These are phyloP conservation scores for Cytospora paraplurivora DNA, from an alignment of 2,329 filamentous ascomycete species.

Conservation along the genomic window DNA sequence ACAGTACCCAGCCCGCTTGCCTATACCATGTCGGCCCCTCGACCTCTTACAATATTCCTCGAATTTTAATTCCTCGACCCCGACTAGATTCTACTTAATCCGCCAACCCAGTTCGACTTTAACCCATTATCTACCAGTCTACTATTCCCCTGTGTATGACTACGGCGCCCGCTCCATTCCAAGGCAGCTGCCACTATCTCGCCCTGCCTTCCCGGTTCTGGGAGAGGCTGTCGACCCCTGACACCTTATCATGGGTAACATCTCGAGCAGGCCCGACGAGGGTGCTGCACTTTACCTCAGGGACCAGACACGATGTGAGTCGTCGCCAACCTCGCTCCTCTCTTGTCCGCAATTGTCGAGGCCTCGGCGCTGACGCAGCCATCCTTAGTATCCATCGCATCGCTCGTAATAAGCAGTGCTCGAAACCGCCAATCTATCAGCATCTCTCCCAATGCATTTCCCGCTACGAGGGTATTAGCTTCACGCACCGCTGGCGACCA, in stretches of 20 bases:
- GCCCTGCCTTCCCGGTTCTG: constrained; percentile 27
- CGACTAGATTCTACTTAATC: constrained; percentile 5
- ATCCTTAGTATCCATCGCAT: constrained; percentile 78
- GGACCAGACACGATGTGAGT: constrained; percentile 88
- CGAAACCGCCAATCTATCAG: constrained; percentile 76
- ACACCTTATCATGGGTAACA: constrained; percentile 77
- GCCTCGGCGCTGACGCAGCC: constrained; percentile 29
- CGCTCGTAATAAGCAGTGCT: constrained; percentile 77
- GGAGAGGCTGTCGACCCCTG: constrained; percentile 35
- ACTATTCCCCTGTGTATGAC: constrained; percentile 20
- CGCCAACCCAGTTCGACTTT: constrained; percentile 9
- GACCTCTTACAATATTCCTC: constrained; percentile 21
- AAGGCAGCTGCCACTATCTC: constrained; percentile 20
- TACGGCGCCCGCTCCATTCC: constrained; percentile 27
- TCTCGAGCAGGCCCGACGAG: constrained; percentile 87
- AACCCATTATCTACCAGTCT: constrained; percentile 4
- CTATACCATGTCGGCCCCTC: constrained; percentile 17
- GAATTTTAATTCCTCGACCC: neutral
- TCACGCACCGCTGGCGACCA: constrained; percentile 74
- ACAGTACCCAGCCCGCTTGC: constrained; percentile 11
- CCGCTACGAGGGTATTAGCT: constrained; percentile 75
- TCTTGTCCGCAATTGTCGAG: neutral
- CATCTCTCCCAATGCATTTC: constrained; percentile 83
- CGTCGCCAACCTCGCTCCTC: constrained; percentile 28
- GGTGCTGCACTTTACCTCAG: constrained; percentile 78